Evolutionary conservation across 352 stramenopile species (phyloP), one percentile per base, ranked within the genome.

Genomic region (Globisporangium heterothallicum): DNA sequence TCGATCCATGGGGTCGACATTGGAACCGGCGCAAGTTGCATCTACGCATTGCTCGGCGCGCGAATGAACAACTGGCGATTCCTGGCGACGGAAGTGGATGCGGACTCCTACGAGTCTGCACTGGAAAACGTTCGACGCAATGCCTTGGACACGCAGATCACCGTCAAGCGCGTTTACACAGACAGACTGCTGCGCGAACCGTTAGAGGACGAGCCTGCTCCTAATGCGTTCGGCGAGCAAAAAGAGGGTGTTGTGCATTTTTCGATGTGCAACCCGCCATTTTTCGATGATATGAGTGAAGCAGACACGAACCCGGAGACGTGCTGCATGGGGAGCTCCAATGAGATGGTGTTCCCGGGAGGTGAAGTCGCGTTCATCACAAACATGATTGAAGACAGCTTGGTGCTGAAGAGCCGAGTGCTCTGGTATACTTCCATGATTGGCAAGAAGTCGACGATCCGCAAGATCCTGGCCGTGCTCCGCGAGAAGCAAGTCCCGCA

Each of bases 261-360:
- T 70, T 75, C 84, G 41, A 98, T 99, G 88, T 98, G 94, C 38
- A 99, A 99, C 63, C 96, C 96, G 45, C 96, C 96, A 0, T 99
- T 98, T 75, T 98, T 93, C 45, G 75, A 96, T 44, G 63, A 76
- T 27, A 82, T 86, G 51, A 56, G 66, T 26, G 72, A 95, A 41
- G 79, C 83, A 3, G 78, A 93, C 40, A 86, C 78, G 47, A 92
- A 95, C 45, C 84, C 82, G 26, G 68, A 78, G 12, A 58, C 72
- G 18, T 70, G 65, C 43, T 95, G 83, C 58, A 92, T 78, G 72
- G 84, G 84, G 4, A 88, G 63, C 26, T 41, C 61, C 1, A 84
- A 61, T 35, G 86, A 97, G 61, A 95, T 97, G 88, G 76, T 87
- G 2, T 89, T 75, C 51, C 71, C 79, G 7, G 94, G 93, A 40